A percentile compares a stretch with the other conserved stretches of the same genome.
Evolutionary conservation across 1,139 yeast genomes (phyloP).

Genomic region (Sugiyamaella grinbergsii): DNA sequence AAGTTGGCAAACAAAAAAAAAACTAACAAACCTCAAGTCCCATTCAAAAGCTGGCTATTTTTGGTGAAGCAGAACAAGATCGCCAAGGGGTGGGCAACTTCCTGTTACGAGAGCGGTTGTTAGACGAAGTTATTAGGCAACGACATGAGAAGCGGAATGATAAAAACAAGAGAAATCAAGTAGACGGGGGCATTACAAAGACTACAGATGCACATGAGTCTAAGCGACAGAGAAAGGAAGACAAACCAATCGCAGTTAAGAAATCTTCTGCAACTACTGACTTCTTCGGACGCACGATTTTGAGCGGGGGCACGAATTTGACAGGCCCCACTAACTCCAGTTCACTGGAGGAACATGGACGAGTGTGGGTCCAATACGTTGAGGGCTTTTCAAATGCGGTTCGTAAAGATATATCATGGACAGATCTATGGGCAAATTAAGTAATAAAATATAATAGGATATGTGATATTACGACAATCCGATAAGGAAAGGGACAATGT

Average conservation of each 20-base stretch:
- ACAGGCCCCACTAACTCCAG: not conserved
- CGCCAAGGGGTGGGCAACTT: constrained; percentile 37
- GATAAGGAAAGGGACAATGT: not conserved
- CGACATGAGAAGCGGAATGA: constrained; percentile 17
- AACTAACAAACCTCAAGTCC: constrained; percentile 34
- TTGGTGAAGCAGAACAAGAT: constrained; percentile 33
- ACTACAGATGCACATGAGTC: constrained; percentile 5
- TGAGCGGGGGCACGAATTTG: not conserved
- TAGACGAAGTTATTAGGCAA: constrained; percentile 28
- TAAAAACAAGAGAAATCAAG: constrained; percentile 21
- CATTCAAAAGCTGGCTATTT: constrained; percentile 38
- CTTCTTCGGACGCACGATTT: constrained; percentile 15
- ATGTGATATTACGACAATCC: not conserved
- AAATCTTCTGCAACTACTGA: constrained; percentile 6
- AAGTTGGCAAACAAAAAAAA: no score
- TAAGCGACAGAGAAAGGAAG: constrained; percentile 20
- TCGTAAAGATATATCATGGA: constrained; percentile 80
- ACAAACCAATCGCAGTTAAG: not conserved
- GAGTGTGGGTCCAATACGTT: constrained; percentile 86
- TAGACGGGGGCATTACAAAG: constrained; percentile 6
- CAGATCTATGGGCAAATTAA: constrained; percentile 42
- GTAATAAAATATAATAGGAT: not conserved
- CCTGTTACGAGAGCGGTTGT: constrained; percentile 33
- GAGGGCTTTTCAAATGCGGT: constrained; percentile 97
- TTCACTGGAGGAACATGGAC: not conserved